Conservation (phyloP, 306 rosid species). For the Trifolium dubium region DNA sequence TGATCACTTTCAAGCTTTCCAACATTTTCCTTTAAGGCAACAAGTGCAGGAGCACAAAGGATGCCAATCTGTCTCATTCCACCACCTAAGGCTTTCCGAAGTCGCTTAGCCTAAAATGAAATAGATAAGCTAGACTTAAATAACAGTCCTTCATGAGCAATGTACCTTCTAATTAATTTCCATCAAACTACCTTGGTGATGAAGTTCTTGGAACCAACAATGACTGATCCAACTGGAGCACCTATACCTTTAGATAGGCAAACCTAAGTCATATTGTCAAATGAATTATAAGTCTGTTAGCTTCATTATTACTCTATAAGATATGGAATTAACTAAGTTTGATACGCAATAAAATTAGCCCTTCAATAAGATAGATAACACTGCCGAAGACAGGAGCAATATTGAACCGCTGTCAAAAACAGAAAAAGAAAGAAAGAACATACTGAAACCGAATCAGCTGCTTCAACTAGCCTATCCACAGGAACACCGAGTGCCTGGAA, state of each 20-base stretch:
- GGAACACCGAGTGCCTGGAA: conserved; percentile 94
- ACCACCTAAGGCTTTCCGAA: conserved; percentile 90
- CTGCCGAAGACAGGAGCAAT: conserved; percentile 20
- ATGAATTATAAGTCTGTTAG: conserved; percentile 3
- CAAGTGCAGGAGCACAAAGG: conserved; percentile 86
- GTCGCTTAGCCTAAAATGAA: conserved; percentile 69
- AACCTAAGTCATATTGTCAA: conserved; percentile 57
- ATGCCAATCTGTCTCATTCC: conserved; percentile 94
- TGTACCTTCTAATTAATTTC: background rate
- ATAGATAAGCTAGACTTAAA: conserved; percentile 13
- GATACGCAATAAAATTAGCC: background rate
- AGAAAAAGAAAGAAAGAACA: conserved; percentile 29
- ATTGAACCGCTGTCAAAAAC: conserved; percentile 54
- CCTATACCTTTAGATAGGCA: conserved; percentile 93
- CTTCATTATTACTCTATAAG: background rate
- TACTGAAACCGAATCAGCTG: conserved; percentile 86
- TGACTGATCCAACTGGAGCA: conserved; percentile 92
- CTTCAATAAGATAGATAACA: conserved; percentile 8
- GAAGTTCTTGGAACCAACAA: conserved; percentile 81
- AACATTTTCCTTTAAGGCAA: conserved; percentile 75
- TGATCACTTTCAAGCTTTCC: conserved; percentile 78
- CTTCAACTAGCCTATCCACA: conserved; percentile 80
- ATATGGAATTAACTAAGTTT: background rate
- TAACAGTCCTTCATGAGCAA: background rate
- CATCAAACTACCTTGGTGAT: conserved; percentile 68